Base-by-base conservation (phyloP, 1,284 basidiomycete species). In the Ustilago vetiveriae region DNA sequence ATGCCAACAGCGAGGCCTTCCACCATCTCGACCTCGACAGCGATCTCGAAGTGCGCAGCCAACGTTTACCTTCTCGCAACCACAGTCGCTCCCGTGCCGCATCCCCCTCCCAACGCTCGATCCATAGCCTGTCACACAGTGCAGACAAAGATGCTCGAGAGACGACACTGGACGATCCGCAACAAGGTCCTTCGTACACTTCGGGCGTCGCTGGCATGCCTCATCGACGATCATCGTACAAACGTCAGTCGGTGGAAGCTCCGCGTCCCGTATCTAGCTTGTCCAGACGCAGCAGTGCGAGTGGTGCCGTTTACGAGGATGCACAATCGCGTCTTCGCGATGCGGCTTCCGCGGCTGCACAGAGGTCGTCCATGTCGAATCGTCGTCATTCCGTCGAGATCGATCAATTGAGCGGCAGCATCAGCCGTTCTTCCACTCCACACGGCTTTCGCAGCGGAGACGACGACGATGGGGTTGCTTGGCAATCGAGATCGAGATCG, bases 301-400 rank as follows among this genome's bases (percentile, higher is more conserved):
- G 63, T 22, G 35, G 19, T 24, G 35, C 22, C 9, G 17, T n/a
- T 6, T 27, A 55, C 5, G 58, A 57, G 1, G 54, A 62, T 21
- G 40, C 54, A 6, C 44, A 68, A 4, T 13, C 36, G 30, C 48
- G 58, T 36, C 40, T 68, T 5, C 47, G 65, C 2, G 65, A 68
- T 30, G 65, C 65, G 17, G 65, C 65, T 13, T 46, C 57, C 17
- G 65, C 65, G 0, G 65, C 58, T n/a, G 65, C 65, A 16, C 37
- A 24, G 16, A 49, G 65, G 4, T 50, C 49, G 8, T 62, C 65
- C 22, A 36, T 51, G 21, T 50, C 54, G 19, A n/a, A n/a, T n/a
- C 53, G 50, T 19, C 47, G 65, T 19, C 65, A 50, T 29, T 68
- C 65, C 21, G 40, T 42, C 17, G 54, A 68, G 26, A 53, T 62